Evolutionary conservation across 2,329 filamentous ascomycete species (phyloP), one percentile per base, ranked within the genome.

Genomic region (Aotearoamyces nothofagi): DNA sequence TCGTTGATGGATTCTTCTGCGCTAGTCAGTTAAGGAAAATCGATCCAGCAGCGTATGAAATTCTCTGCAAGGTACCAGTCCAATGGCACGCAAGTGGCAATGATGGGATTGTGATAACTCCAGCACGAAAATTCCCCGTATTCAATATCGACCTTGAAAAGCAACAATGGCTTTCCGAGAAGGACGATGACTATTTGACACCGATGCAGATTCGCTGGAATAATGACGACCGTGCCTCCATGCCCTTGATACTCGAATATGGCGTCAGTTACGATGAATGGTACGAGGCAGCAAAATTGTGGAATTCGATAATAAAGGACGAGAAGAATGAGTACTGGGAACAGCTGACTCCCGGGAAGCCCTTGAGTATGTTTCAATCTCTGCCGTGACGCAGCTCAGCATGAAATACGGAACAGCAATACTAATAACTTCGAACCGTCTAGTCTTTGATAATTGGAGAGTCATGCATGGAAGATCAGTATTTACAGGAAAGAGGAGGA

Each of bases 391-490:
- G 5, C 15, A 3, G 7, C 12, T 13, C 15, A 24, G 15, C 9
- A 24, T 11, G 22, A 5, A 3, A 6, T 8, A 8, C 19, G 8
- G 8, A 8, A 8, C 8, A 22, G 19, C n/a, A n/a, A n/a, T n/a
- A n/a, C n/a, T n/a, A n/a, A n/a, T n/a, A n/a, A n/a, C n/a, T n/a
- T n/a, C n/a, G n/a, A n/a, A n/a, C n/a, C n/a, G n/a, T n/a, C n/a
- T 41, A 80, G 79, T 96, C 26, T 94, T 98, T 51, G 82, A 98
- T 49, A 96, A 98, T 47, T 94, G 87, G 84, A 69, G 90, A 34
- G 78, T 94, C 17, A 57, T 96, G 41, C 90, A 98, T 52, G 90
- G 87, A 1, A 64, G 90, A 42, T 74, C 74, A 29, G 69, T 69
- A 0, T 98, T 96, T 46, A 78, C 74, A 5, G 90, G 90, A 2